Conservation (phyloP, 2,329 filamentous ascomycete species). For the Ceratocystiopsis sp. region DNA sequence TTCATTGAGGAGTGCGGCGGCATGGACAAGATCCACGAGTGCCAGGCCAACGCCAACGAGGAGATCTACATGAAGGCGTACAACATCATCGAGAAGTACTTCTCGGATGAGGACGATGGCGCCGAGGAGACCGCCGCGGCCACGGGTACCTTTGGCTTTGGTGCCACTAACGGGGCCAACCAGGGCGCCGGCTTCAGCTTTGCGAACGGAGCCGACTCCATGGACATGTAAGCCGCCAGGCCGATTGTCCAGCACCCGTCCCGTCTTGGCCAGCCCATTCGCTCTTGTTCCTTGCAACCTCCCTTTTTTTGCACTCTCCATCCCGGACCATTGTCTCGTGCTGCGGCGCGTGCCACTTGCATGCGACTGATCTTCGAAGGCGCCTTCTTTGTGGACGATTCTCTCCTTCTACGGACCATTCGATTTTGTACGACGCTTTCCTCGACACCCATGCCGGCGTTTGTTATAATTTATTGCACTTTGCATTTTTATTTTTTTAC, state of each 20-base stretch:
- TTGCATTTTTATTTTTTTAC: conserved; percentile 6
- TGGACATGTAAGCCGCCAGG: conserved; percentile 39
- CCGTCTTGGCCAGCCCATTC: no score
- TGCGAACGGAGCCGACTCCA: conserved; percentile 49
- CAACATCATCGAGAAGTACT: conserved; percentile 99
- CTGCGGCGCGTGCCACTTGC: no score
- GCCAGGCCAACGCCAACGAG: conserved; percentile 99
- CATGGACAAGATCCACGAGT: conserved; percentile 99
- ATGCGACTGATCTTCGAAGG: no score
- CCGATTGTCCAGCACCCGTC: not conserved
- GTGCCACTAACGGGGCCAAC: conserved; percentile 38
- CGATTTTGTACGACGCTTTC: no score
- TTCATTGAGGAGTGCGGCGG: conserved; percentile 98
- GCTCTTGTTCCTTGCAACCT: not conserved
- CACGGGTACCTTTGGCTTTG: conserved; percentile 67
- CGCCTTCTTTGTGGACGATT: no score
- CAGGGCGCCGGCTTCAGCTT: conserved; percentile 88
- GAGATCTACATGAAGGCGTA: conserved; percentile 99
- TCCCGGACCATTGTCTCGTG: no score
- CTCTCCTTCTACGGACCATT: no score
- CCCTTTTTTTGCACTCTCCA: not conserved
- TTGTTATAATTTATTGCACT: conserved; percentile 14
- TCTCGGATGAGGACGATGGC: conserved; percentile 94
- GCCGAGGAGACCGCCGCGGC: conserved; percentile 67
- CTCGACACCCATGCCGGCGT: conserved; percentile 10